A percentile compares a stretch with the other conserved stretches of the same genome.
These are phyloP conservation scores for Solanum etuberosum DNA, from an alignment of 257 asterid species.

Conservation along the genomic window DNA sequence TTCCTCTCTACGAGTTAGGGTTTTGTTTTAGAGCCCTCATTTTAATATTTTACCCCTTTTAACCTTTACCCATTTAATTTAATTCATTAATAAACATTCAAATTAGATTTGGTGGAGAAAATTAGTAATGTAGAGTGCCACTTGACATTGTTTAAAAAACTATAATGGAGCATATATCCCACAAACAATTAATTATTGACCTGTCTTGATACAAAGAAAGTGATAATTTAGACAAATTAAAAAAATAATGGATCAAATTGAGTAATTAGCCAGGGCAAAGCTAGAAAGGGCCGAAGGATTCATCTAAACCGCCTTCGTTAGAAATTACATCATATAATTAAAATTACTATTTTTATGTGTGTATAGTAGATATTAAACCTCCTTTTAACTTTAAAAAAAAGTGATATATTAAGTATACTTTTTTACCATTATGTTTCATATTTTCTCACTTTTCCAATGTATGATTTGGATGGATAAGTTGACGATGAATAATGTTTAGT, in stretches of 20 bases:
- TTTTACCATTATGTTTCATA: background rate
- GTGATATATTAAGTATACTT: background rate
- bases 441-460: background rate
- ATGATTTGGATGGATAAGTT: background rate
- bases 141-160: too few relatives aligned
- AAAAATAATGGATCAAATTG: background rate
- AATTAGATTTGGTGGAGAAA: background rate
- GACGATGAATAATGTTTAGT: background rate
- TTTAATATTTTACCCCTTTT: background rate
- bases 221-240: too few relatives aligned
- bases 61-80: background rate
- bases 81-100: background rate
- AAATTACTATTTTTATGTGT: too few relatives aligned
- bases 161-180: too few relatives aligned
- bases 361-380: too few relatives aligned
- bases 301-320: too few relatives aligned
- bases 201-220: too few relatives aligned
- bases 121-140: too few relatives aligned
- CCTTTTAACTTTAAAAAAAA: too few relatives aligned
- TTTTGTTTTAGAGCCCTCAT: background rate
- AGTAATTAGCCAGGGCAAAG: too few relatives aligned
- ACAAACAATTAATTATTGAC: too few relatives aligned
- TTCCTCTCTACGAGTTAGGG: background rate
- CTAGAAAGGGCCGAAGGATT: too few relatives aligned
- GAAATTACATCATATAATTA: background rate